Conservation (phyloP, 768 basidiomycete genomes). For the Phylloporus rhodoxanthus region DNA sequence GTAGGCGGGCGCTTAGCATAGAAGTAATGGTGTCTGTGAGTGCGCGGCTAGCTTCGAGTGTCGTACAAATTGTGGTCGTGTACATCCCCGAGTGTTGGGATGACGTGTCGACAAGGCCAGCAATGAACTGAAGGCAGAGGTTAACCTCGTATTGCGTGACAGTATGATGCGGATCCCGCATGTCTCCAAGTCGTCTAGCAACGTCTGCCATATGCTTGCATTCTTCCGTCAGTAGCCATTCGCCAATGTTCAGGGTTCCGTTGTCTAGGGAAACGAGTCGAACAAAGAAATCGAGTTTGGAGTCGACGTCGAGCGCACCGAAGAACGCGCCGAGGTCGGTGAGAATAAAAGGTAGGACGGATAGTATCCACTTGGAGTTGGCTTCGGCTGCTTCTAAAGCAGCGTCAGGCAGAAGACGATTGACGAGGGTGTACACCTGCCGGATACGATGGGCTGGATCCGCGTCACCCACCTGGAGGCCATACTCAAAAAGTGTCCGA, state of each 20-base stretch:
- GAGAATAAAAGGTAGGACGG: constrained; percentile 53
- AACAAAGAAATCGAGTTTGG: constrained; percentile 46
- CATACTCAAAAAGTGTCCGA: constrained; percentile 50
- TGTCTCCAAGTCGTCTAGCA: constrained; percentile 33
- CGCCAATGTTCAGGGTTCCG: constrained; percentile 25
- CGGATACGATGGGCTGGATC: constrained; percentile 56
- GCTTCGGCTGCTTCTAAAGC: constrained; percentile 23
- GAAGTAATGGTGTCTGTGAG: constrained; percentile 40
- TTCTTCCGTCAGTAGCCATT: constrained; percentile 67
- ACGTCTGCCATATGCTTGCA: constrained; percentile 43
- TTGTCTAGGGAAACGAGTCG: constrained; percentile 53
- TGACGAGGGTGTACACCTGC: constrained; percentile 53
- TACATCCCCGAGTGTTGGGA: constrained; percentile 41
- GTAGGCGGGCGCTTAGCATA: constrained; percentile 45
- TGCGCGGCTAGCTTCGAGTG: constrained; percentile 37
- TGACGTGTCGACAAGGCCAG: constrained; percentile 38
- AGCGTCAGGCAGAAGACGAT: constrained; percentile 46
- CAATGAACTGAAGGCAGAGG: constrained; percentile 44
- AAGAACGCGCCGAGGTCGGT: constrained; percentile 52
- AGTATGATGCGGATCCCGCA: constrained; percentile 31
- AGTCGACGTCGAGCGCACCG: constrained; percentile 50
- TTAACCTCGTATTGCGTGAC: constrained; percentile 46
- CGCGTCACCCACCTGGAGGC: constrained; percentile 31
- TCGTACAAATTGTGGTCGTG: constrained; percentile 36
- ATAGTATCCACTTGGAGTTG: constrained; percentile 43